Conservation (phyloP, 139 green algal genomes). For the Chlamydomonas applanata region DNA sequence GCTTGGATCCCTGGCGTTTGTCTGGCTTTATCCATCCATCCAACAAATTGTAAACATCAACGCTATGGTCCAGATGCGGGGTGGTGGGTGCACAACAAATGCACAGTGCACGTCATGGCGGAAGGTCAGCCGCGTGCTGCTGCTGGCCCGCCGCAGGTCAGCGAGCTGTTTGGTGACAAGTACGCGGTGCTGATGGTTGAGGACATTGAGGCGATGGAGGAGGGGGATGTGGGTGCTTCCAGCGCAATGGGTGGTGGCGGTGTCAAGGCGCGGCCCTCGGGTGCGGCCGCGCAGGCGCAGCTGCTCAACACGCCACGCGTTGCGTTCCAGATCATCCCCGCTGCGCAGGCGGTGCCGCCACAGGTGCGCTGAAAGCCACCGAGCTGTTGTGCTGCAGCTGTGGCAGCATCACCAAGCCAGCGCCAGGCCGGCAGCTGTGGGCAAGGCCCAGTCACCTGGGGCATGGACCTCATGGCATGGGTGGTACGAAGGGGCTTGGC, state of each 20-base stretch:
- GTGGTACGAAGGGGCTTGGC: no score
- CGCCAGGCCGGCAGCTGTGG: no score
- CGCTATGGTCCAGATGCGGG: no score
- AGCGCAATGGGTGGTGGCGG: not conserved
- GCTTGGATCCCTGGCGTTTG: no score
- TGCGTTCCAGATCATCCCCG: slow-evolving; percentile 74
- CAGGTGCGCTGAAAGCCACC: slow-evolving; percentile 14
- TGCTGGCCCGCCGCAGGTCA: slow-evolving; percentile 5
- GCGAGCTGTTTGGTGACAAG: slow-evolving; percentile 64
- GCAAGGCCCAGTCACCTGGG: no score
- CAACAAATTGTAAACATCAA: no score
- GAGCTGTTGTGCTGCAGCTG: no score
- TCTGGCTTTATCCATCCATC: no score
- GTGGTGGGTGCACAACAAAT: no score
- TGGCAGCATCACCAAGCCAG: no score
- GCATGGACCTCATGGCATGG: no score
- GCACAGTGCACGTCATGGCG: no score
- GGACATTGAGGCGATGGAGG: slow-evolving; percentile 59
- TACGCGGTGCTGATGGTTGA: slow-evolving; percentile 82
- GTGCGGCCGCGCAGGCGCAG: not conserved
- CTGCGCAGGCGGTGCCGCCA: slow-evolving; percentile 48
- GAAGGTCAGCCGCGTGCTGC: not conserved
- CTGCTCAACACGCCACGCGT: slow-evolving; percentile 31
- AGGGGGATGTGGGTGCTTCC: slow-evolving; percentile 21
- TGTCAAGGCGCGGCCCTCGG: not conserved